Conservation (phyloP, 2,329 filamentous ascomycete species). For the Aspergillus udagawae region DNA sequence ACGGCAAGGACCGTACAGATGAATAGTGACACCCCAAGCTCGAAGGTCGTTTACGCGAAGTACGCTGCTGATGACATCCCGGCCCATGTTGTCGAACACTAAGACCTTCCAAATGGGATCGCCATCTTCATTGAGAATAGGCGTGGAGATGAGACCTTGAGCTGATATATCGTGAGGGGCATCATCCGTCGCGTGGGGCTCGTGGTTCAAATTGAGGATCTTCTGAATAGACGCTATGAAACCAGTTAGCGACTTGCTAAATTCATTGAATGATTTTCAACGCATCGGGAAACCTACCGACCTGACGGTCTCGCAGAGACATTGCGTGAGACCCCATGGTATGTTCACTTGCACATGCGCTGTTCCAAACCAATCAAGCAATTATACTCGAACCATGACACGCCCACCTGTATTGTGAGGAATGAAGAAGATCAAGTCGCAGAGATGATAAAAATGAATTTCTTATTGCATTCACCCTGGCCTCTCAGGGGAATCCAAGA, state of each 20-base stretch:
- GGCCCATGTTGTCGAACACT: slow-evolving; percentile 86
- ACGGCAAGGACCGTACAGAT: slow-evolving; percentile 60
- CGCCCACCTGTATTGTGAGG: not conserved
- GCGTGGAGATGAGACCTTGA: slow-evolving; percentile 65
- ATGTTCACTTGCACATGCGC: slow-evolving; percentile 14
- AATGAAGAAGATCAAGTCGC: not conserved
- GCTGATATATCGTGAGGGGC: slow-evolving; percentile 59
- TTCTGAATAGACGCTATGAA: slow-evolving; percentile 82
- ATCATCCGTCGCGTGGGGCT: slow-evolving; percentile 50
- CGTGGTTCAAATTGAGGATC: slow-evolving; percentile 90
- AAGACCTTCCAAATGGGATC: slow-evolving; percentile 97
- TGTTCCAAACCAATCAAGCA: slow-evolving; percentile 13
- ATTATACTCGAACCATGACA: slow-evolving; percentile 19
- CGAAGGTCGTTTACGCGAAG: slow-evolving; percentile 89
- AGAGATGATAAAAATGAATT: not conserved
- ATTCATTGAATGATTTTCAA: not conserved
- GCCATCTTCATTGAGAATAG: slow-evolving; percentile 78
- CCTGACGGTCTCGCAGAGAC: slow-evolving; percentile 67
- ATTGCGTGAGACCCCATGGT: slow-evolving; percentile 54
- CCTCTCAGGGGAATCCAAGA: not conserved
- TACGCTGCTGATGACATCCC: slow-evolving; percentile 96
- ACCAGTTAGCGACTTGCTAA: slow-evolving; percentile 5
- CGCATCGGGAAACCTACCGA: slow-evolving; percentile 50
- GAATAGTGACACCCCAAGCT: slow-evolving; percentile 92
- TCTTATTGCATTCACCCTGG: not conserved